Conservation (phyloP, 1,284 basidiomycete species). For the Fomitiporia mediterranea region DNA sequence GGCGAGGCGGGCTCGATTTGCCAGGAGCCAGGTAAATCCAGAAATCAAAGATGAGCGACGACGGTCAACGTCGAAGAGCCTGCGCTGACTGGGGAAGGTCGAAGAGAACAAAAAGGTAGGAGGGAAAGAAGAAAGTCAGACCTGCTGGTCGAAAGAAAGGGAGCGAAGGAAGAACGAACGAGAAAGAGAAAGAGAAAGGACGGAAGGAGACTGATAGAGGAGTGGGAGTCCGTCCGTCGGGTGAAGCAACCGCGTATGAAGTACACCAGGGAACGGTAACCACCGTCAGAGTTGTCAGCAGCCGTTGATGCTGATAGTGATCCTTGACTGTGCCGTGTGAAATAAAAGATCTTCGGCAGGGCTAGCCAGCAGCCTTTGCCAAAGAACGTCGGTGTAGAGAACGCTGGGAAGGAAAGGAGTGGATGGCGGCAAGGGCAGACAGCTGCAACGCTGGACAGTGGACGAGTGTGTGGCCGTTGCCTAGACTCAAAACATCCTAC, state of each 20-base stretch:
- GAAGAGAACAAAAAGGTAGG: slow-evolving; percentile 23
- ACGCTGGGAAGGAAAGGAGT: background rate
- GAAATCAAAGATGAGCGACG: background rate
- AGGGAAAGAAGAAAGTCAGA: slow-evolving; percentile 15
- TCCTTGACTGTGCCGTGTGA: background rate
- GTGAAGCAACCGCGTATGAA: slow-evolving; percentile 15
- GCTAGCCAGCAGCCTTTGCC: background rate
- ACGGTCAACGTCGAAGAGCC: slow-evolving; percentile 20
- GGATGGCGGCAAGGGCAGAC: background rate
- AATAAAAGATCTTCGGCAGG: background rate
- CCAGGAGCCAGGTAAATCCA: background rate
- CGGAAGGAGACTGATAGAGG: no score
- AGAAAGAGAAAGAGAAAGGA: background rate
- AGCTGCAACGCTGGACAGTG: background rate
- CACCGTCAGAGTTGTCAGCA: slow-evolving; percentile 12
- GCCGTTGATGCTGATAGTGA: slow-evolving; percentile 9
- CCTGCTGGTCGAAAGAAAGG: slow-evolving; percentile 18
- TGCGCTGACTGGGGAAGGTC: slow-evolving; percentile 25
- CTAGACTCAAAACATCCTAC: no score
- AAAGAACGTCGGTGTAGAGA: background rate
- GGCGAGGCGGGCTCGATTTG: background rate
- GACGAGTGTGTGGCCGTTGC: background rate
- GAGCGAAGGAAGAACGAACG: slow-evolving; percentile 9
- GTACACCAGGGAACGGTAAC: slow-evolving; percentile 17
- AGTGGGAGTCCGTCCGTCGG: background rate